These are phyloP conservation scores for Picea abies DNA, from an alignment of 83 land plant genomes.

Conservation along the genomic window DNA sequence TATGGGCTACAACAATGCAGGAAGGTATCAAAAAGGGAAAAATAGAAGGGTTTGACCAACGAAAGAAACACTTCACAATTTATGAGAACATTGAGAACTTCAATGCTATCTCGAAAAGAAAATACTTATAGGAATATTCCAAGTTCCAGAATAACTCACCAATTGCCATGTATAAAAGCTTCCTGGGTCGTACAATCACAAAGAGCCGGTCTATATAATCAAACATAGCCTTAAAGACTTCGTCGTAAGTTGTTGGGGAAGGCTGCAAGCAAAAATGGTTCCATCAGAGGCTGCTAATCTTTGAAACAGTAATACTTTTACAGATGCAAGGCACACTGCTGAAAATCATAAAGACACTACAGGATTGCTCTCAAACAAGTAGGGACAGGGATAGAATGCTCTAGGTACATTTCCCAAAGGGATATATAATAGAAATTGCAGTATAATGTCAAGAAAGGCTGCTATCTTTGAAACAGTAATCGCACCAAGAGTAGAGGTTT, in stretches of 20 bases:
- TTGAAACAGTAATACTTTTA: no score
- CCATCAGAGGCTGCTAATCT: no score
- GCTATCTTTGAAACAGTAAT: no score
- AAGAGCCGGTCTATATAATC: constrained; percentile 65
- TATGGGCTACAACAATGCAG: no score
- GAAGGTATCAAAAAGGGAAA: no score
- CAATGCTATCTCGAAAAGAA: not conserved
- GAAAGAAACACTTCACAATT: not conserved
- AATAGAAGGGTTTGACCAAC: not conserved
- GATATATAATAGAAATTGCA: no score
- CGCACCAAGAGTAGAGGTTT: no score
- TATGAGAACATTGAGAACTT: not conserved
- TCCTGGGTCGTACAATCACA: constrained; percentile 60
- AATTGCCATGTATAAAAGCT: constrained; percentile 77
- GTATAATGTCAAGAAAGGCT: constrained; percentile 38
- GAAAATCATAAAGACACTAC: no score
- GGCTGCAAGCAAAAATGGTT: constrained; percentile 27
- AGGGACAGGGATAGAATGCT: no score
- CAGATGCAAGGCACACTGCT: no score
- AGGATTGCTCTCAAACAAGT: no score
- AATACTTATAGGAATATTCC: not conserved
- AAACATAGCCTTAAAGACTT: constrained; percentile 57
- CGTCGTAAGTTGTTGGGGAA: constrained; percentile 51
- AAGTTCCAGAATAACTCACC: constrained; percentile 31
- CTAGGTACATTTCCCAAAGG: no score